Evolutionary conservation across 2,329 filamentous ascomycete species (phyloP).

Genomic region (Drechslerella coelobrocha): DNA sequence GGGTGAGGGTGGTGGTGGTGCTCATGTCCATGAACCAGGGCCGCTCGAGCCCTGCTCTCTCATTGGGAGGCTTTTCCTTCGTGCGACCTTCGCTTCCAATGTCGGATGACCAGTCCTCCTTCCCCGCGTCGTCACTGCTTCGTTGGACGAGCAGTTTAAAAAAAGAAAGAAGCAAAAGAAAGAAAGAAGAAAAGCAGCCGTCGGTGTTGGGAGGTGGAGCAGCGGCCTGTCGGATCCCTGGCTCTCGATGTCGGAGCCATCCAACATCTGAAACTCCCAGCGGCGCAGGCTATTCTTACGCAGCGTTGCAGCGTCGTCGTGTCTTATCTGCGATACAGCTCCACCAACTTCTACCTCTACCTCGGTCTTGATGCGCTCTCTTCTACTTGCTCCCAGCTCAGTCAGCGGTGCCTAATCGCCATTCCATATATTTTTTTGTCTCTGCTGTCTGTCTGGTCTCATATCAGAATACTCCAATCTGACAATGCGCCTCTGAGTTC

Average conservation of each 20-base stretch:
- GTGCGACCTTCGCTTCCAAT: slow-evolving; percentile 28
- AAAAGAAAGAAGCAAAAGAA: background rate
- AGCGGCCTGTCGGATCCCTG: slow-evolving; percentile 19
- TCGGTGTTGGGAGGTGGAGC: slow-evolving; percentile 2
- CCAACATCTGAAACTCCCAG: slow-evolving; percentile 49
- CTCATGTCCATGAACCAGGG: no score
- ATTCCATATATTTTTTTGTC: no score
- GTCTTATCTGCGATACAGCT: no score
- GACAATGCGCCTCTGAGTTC: no score
- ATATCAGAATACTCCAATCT: no score
- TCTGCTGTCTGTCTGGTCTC: no score
- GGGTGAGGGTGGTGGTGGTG: no score
- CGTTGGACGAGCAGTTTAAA: slow-evolving; percentile 28
- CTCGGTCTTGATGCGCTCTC: no score
- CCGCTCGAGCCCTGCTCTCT: background rate
- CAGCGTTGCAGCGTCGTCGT: background rate
- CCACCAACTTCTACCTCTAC: no score
- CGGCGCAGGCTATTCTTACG: slow-evolving; percentile 28
- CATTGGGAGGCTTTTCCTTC: background rate
- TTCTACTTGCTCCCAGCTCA: no score
- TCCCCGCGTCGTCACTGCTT: slow-evolving; percentile 39
- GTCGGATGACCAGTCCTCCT: slow-evolving; percentile 36
- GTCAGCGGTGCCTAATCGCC: no score
- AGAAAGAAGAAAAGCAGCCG: slow-evolving; percentile 1
- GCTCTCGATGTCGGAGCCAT: slow-evolving; percentile 43